Conservation (phyloP, 1,284 basidiomycete species). For the Rhizoctonia solani region DNA sequence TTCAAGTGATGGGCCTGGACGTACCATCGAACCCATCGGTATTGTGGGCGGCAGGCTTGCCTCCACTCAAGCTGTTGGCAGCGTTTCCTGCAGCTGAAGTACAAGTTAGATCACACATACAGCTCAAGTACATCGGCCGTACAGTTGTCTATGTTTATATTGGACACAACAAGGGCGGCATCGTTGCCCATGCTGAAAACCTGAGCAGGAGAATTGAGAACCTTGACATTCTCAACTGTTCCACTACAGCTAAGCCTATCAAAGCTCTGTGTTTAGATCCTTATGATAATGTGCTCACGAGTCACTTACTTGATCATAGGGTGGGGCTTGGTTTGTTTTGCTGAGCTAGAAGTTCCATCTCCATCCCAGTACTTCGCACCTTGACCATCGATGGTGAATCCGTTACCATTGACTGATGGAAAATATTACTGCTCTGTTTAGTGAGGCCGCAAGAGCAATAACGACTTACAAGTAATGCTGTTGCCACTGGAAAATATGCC, state of each 20-base stretch:
- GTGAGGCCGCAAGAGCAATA: background rate
- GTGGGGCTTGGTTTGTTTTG: slow-evolving; percentile 55
- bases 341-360: slow-evolving; percentile 41
- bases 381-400: slow-evolving; percentile 53
- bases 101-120: background rate
- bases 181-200: slow-evolving; percentile 24
- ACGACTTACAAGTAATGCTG: slow-evolving; percentile 9
- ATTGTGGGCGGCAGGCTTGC: slow-evolving; percentile 29
- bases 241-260: slow-evolving; percentile 33
- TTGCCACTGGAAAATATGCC: no score
- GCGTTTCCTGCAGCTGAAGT: slow-evolving; percentile 17
- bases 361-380: slow-evolving; percentile 57
- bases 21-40: slow-evolving; percentile 32
- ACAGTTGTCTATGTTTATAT: slow-evolving; percentile 35
- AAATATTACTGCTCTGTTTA: background rate
- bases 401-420: slow-evolving; percentile 52
- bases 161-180: slow-evolving; percentile 16
- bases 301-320: slow-evolving; percentile 44
- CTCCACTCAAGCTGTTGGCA: slow-evolving; percentile 14
- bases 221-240: slow-evolving; percentile 26
- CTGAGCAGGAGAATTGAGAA: slow-evolving; percentile 32
- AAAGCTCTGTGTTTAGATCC: background rate
- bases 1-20: background rate
- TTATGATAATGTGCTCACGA: background rate
- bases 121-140: background rate